Evolutionary conservation across 257 asterid genomes (phyloP), one percentile per base, ranked within the genome.

Genomic region (Scutellaria barbata): DNA sequence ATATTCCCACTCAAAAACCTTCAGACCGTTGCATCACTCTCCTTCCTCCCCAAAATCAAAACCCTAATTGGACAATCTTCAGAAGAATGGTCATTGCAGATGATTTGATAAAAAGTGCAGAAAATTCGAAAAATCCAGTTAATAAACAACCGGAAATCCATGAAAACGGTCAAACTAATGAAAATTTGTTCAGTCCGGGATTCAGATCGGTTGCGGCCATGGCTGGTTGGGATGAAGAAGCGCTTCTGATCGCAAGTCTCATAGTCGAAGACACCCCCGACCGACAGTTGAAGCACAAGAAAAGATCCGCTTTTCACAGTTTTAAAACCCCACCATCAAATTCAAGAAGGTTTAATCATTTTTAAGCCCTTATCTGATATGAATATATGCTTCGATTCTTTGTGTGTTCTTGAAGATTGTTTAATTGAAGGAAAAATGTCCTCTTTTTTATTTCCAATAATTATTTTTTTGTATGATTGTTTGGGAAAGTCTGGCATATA

Each of bases 221-320:
- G 99, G 99, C 99, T 35, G 99, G 99, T 58, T 94, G 99, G 99
- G 99, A 94, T 50, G 97, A 94, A 77, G 99, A 94, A 76, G 87
- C 99, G 9, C 91, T 94, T 66, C 76, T 90, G 57, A 22, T 82
- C 1, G 98, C 99, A 7, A 85, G 81, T 71, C 84, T 86, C 62
- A 78, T 89, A n/a, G 97, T 94, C 0, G 97, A 94, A 81, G 99
- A 94, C 64, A 94, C 96, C 7, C 99, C 99, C 13, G 97, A 91
- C 71, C 83, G 95, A 0, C 78, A 79, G 56, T 47, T 43, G 45
- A 89, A 83, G 68, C 88, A 77, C 14, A 89, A 80, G 88, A 94
- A 81, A 76, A 82, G 92, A 63, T 58, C 86, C 40, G 82, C 60
- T 65, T 64, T 83, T n/a, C 81, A 70, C 22, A 75, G 41, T 76